Conservation (phyloP, 2,329 filamentous ascomycete species). For the Ceratocystis albifundus region DNA sequence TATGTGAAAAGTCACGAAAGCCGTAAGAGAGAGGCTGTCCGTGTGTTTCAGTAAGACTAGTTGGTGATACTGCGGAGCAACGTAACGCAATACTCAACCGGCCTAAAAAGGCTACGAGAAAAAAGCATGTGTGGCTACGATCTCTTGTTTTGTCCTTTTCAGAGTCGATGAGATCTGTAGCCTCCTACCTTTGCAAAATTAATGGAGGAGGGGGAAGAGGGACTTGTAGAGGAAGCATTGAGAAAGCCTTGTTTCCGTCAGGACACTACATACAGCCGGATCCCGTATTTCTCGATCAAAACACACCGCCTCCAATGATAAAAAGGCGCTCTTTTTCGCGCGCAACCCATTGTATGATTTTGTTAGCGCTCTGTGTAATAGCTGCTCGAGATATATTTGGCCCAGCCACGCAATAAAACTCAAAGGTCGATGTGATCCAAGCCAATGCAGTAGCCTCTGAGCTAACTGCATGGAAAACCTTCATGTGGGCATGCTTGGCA, state of each 20-base stretch:
- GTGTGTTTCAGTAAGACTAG: constrained; percentile 14
- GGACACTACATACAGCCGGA: background rate
- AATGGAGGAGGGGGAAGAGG: background rate
- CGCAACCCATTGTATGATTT: constrained; percentile 82
- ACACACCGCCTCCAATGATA: constrained; percentile 93
- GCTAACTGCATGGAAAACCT: constrained; percentile 69
- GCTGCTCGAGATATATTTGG: constrained; percentile 53
- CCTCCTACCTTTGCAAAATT: background rate
- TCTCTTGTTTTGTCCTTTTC: background rate
- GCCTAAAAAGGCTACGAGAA: background rate
- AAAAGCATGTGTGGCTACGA: background rate
- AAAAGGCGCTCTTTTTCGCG: constrained; percentile 88
- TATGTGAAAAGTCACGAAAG: constrained; percentile 1
- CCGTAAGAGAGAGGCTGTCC: background rate
- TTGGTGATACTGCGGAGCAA: background rate
- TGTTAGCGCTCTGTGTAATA: constrained; percentile 75
- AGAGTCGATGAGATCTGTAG: background rate
- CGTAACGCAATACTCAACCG: background rate
- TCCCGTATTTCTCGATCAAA: constrained; percentile 31
- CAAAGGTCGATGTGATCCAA: constrained; percentile 84
- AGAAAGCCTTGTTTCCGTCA: background rate
- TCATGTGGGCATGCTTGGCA: constrained; percentile 69
- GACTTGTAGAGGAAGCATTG: background rate
- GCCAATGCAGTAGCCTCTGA: constrained; percentile 69
- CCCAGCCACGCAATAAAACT: constrained; percentile 89